A percentile compares a stretch with the other conserved stretches of the same genome.
Conservation (phyloP, 192 early-diverging fungal species). For the Cladochytrium replicatum region DNA sequence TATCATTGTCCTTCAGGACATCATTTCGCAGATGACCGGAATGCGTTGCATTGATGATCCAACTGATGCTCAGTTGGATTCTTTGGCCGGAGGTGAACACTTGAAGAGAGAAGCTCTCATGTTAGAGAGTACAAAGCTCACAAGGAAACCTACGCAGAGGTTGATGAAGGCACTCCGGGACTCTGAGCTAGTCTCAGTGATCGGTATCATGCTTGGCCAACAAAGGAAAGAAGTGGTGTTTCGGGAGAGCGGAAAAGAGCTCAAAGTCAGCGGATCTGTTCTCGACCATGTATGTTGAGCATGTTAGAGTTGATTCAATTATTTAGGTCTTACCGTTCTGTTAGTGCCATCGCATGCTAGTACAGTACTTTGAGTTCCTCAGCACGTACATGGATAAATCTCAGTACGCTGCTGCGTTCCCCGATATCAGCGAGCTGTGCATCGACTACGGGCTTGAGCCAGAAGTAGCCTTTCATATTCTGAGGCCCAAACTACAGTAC, state of each 20-base stretch:
- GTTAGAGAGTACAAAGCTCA: conserved; percentile 33
- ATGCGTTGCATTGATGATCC: conserved; percentile 47
- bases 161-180: conserved; percentile 48
- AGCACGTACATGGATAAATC: conserved; percentile 36
- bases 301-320: no score
- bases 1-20: conserved; percentile 56
- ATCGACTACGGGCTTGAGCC: conserved; percentile 48
- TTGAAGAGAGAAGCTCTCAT: conserved; percentile 47
- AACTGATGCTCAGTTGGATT: conserved; percentile 49
- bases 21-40: conserved; percentile 63
- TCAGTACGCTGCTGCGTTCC: conserved; percentile 34
- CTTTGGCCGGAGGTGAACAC: conserved; percentile 51
- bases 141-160: conserved; percentile 37
- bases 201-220: conserved; percentile 56
- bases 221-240: conserved; percentile 38
- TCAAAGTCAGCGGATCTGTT: conserved; percentile 49
- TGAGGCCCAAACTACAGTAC: conserved; percentile 45
- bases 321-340: no score
- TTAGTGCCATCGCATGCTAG: conserved; percentile 40
- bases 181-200: conserved; percentile 35
- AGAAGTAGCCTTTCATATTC: conserved; percentile 52
- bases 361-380: conserved; percentile 60
- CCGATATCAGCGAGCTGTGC: conserved; percentile 36
- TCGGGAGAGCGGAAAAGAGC: conserved; percentile 24
- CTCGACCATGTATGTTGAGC: conserved; percentile 46